Base-by-base conservation (phyloP, 192 early-diverging fungal genomes). In the Umbelopsis sp. region DNA sequence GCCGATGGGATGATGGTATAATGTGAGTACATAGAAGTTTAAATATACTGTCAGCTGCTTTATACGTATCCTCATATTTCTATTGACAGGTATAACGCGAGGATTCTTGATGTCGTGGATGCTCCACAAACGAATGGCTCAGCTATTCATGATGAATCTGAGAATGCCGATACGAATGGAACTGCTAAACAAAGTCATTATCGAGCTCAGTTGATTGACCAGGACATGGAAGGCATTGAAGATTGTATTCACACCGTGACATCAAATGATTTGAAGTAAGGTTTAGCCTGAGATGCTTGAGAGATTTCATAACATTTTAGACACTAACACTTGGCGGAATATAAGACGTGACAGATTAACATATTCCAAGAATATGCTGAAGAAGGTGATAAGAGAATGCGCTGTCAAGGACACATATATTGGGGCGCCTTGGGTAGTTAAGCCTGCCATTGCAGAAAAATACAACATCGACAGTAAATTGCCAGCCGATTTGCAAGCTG, bases 361-460 rank as follows among this genome's bases (percentile, higher is more conserved):
- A 2, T 85, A 91, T 69, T 89, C 90, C 46, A 94, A 94, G 67
- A 82, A 84, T 49, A 86, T 89, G 61, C 75, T 94, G 46, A 85
- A 87, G 58, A 87, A 87, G 69, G 93, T 88, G 70, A 83, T 94
- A 20, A 80, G 85, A 33, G 91, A 93, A 49, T 85, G 80, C 50
- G 83, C 81, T 4, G 77, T 78, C 6, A 91, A 87, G 65, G 93
- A 93, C 47, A 75, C 75, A 18, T 92, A 90, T 78, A 70, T 88
- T 45, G 89, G 88, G 33, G 88, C 91, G n/a, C 91, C 91, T 11
- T 91, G 90, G 88, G 50, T 88, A 11, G 81, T 93, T 35, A 82
- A 86, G 74, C 52, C 69, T 41, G 66, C 69, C 0, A 41, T 85
- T 11, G 78, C 79, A 12, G 68, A 82, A 47, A 84, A 82, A 66